Evolutionary conservation across 768 basidiomycete species (phyloP).

Genomic region (Postia placenta): DNA sequence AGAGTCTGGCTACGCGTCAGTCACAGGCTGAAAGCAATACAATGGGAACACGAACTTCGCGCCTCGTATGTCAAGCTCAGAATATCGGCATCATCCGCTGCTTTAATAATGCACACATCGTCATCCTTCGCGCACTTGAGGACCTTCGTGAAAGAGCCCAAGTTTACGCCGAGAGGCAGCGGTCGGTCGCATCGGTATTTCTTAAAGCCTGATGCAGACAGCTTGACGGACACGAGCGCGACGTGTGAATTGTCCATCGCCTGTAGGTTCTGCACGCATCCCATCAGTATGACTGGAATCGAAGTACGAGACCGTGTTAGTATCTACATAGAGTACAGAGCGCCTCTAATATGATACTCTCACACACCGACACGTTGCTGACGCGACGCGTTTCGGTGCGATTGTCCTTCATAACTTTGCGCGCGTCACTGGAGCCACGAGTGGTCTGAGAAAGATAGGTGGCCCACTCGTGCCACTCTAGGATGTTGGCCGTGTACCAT

Average conservation of each 20-base stretch:
- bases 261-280: constrained; percentile 59
- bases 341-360: too few relatives aligned
- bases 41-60: constrained; percentile 51
- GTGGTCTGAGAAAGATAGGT: neutral
- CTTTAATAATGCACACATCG: constrained; percentile 86
- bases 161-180: constrained; percentile 85
- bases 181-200: constrained; percentile 92
- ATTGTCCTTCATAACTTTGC: too few relatives aligned
- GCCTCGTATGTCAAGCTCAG: constrained; percentile 89
- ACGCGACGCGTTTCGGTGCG: too few relatives aligned
- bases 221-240: constrained; percentile 86
- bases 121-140: constrained; percentile 97
- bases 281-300: too few relatives aligned
- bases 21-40: constrained; percentile 2
- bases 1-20: constrained; percentile 45
- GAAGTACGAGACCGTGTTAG: too few relatives aligned
- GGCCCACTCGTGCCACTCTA: too few relatives aligned
- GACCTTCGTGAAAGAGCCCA: constrained; percentile 87
- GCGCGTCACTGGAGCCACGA: too few relatives aligned
- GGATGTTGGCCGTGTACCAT: too few relatives aligned
- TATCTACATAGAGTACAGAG: too few relatives aligned
- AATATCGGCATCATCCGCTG: constrained; percentile 84
- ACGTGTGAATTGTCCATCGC: constrained; percentile 99
- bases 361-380: too few relatives aligned
- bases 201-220: constrained; percentile 75